Conservation (phyloP, 345 rosid species). For the Kernera saxatilis region DNA sequence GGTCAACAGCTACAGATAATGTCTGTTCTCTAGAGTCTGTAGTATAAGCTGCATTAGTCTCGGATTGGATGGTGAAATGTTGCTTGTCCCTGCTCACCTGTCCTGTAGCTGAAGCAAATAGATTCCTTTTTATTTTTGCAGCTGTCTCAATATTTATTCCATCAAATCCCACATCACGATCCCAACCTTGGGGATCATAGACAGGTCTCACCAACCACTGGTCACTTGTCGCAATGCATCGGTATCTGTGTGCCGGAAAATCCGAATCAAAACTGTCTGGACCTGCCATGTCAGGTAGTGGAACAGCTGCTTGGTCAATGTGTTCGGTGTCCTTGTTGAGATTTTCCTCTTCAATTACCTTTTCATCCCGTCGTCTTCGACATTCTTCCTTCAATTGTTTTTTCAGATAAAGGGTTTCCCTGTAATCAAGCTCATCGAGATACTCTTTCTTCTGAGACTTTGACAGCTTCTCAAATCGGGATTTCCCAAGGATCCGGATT, state of each 20-base stretch:
- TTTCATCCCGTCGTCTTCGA: slow-evolving; percentile 41
- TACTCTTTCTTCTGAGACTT: slow-evolving; percentile 69
- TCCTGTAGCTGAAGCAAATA: slow-evolving; percentile 53
- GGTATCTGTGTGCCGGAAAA: slow-evolving; percentile 60
- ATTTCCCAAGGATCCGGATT: slow-evolving; percentile 66
- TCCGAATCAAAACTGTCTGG: slow-evolving; percentile 80
- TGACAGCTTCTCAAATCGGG: slow-evolving; percentile 64
- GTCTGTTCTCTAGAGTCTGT: slow-evolving; percentile 45
- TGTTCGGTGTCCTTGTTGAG: slow-evolving; percentile 21
- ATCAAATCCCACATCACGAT: slow-evolving; percentile 89
- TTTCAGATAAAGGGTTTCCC: slow-evolving; percentile 76
- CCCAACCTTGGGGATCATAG: slow-evolving; percentile 94
- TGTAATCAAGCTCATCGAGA: slow-evolving; percentile 85
- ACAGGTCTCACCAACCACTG: slow-evolving; percentile 75
- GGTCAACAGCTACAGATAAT: slow-evolving; percentile 60
- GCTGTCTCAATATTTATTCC: slow-evolving; percentile 79
- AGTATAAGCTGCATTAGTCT: slow-evolving; percentile 59
- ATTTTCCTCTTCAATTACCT: slow-evolving; percentile 38
- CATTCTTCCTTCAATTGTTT: slow-evolving; percentile 79
- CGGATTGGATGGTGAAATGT: slow-evolving; percentile 67
- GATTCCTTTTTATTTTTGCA: slow-evolving; percentile 41
- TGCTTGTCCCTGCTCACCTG: slow-evolving; percentile 81
- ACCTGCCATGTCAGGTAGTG: slow-evolving; percentile 72
- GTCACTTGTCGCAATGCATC: slow-evolving; percentile 50
- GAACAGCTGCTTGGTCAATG: slow-evolving; percentile 46